Base-by-base conservation (phyloP, 768 basidiomycete genomes). In the Boletus pseudo-olivaceus region DNA sequence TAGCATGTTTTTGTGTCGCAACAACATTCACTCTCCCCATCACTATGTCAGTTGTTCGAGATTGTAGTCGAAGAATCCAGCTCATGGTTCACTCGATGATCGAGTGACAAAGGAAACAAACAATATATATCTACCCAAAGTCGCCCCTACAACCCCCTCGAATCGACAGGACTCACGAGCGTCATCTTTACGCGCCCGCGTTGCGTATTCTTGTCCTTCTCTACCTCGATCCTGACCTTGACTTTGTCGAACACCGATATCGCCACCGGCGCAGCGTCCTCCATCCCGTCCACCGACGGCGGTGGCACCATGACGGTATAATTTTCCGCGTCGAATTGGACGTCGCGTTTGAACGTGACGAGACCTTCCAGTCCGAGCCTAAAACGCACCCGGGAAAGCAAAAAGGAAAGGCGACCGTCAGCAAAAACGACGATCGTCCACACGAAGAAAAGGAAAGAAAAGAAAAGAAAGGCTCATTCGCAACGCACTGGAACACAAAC, bases 231-330 rank as follows among this genome's bases (percentile, higher is more conserved):
- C 60, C 83, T 80, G n/a, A 98, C 95, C 30, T 72, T 78, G 43
- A 98, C 91, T 72, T 94, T 93, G 75, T 97, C 94, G 66, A 99
- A 98, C 23, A 98, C 92, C 0, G 91, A 81, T 42, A 98, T 84
- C 14, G 77, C 79, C 10, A 84, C 81, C 29, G 79, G 77, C 10
- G 72, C 66, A 17, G 64, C 68, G 11, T 53, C 35, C 42, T 20
- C 35, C 4, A 10, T 2, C 7, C 34, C 50, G 7, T 17, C 19
- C n/a, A 12, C 34, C 14, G 62, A 58, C 8, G 72, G 68, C 0
- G n/a, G 8, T 19, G 89, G 88, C 5, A 98, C 76, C 0, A 83
- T 82, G 49, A 98, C 82, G 2, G 82, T 83, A 67, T 96, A 98
- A 61, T 88, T 88, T 35, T 98, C 96, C 17, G 93, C 83, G 62